A percentile compares a stretch with the other conserved stretches of the same genome.
Conservation (phyloP, 2,329 filamentous ascomycete species). For the Biscogniauxia mediterranea region DNA sequence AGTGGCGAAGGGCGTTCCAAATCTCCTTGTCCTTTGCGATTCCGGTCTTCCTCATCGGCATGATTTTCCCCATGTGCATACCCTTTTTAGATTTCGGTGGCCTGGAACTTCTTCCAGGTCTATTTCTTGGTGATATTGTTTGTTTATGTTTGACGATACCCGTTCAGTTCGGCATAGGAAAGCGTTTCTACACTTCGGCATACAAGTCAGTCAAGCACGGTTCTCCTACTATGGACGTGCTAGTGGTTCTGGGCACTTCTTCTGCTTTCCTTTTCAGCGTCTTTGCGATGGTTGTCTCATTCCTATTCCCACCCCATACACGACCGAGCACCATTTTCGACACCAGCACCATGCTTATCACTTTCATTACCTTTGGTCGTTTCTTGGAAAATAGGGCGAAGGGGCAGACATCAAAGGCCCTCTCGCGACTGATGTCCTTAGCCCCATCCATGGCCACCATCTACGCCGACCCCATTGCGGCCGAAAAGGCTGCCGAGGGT, state of each 20-base stretch:
- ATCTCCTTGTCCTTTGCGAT: constrained; percentile 78
- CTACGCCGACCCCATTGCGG: constrained; percentile 90
- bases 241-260: constrained; percentile 90
- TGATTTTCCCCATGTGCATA: constrained; percentile 87
- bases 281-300: constrained; percentile 79
- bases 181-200: constrained; percentile 90
- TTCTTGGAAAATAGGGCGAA: constrained; percentile 94
- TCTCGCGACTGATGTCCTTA: constrained; percentile 92
- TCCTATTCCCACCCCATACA: constrained; percentile 71
- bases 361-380: constrained; percentile 86
- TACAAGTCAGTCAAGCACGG: constrained; percentile 89
- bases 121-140: constrained; percentile 85
- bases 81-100: constrained; percentile 75
- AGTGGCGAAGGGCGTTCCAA: constrained; percentile 82
- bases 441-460: constrained; percentile 97
- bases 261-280: constrained; percentile 96
- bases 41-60: constrained; percentile 88
- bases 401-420: constrained; percentile 90
- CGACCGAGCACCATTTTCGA: constrained; percentile 91
- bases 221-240: constrained; percentile 95
- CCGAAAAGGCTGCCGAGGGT: constrained; percentile 80
- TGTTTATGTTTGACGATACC: constrained; percentile 85
- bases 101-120: constrained; percentile 64
- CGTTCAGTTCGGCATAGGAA: constrained; percentile 94
- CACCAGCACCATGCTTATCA: constrained; percentile 97